A percentile compares a stretch with the other conserved stretches of the same genome.
These are phyloP conservation scores for Berberis thunbergii DNA, from an alignment of 164 flowering plant species.

Conservation along the genomic window DNA sequence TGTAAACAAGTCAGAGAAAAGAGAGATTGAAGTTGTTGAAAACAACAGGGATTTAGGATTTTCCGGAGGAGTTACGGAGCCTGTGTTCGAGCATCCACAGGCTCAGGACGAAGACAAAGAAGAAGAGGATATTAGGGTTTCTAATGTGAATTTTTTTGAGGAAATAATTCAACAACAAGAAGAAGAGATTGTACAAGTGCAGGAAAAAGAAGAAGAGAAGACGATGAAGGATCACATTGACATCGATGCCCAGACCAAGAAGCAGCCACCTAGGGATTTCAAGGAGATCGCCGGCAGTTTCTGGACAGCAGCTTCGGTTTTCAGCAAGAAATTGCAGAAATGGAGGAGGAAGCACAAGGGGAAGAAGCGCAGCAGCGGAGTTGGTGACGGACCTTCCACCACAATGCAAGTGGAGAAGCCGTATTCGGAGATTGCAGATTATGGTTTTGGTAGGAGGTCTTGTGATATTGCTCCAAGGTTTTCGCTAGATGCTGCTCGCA, in stretches of 20 bases:
- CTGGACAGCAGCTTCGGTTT: constrained; percentile 72
- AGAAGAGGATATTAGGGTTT: constrained; percentile 7
- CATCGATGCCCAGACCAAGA: constrained; percentile 56
- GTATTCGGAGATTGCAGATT: constrained; percentile 83
- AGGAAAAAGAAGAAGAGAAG: constrained; percentile 43
- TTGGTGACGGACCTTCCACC: constrained; percentile 8
- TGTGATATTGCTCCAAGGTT: constrained; percentile 52
- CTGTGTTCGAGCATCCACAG: neutral
- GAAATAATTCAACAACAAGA: constrained; percentile 6
- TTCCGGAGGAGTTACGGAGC: constrained; percentile 30
- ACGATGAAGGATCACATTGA: constrained; percentile 89
- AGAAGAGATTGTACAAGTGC: constrained; percentile 3
- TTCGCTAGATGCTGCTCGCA: constrained; percentile 34
- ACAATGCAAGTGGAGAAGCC: constrained; percentile 29
- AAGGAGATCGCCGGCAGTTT: constrained; percentile 69
- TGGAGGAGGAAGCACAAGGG: constrained; percentile 77
- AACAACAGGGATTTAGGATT: constrained; percentile 28
- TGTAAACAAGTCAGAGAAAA: constrained; percentile 15
- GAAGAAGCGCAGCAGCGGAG: constrained; percentile 30
- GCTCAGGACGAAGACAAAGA: constrained; percentile 7
- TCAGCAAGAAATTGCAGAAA: constrained; percentile 73
- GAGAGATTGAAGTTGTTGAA: constrained; percentile 15
- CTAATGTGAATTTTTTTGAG: constrained; percentile 1
- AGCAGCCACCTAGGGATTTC: constrained; percentile 35
- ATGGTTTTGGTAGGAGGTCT: constrained; percentile 78